phyloP scores from a whole-genome alignment of 805 yeast genomes.

The Ogataea pignaliae region DNA sequence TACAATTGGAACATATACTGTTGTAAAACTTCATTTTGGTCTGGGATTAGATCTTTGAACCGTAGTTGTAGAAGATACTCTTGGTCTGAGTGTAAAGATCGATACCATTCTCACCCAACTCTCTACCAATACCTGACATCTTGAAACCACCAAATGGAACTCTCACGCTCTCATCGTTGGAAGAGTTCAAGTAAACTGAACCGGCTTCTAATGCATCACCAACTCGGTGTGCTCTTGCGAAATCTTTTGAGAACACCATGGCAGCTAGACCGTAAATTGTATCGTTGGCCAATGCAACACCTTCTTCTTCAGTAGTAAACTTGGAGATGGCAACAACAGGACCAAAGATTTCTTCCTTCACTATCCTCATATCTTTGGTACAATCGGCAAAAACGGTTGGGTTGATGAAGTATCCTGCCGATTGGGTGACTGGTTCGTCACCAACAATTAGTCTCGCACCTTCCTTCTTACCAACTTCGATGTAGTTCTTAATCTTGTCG shows the following conservation, averaged over 20 bases:
- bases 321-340: constrained; percentile 73
- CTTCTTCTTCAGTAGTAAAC: constrained; percentile 67
- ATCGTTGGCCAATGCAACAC: constrained; percentile 61
- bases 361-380: constrained; percentile 57
- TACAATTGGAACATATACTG: too few relatives aligned
- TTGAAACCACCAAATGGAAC: constrained; percentile 83
- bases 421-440: constrained; percentile 37
- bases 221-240: constrained; percentile 53
- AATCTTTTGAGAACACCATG: constrained; percentile 68
- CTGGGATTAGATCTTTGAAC: constrained; percentile 14
- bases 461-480: constrained; percentile 41
- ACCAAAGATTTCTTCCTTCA: constrained; percentile 82
- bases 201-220: constrained; percentile 56
- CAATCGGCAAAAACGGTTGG: constrained; percentile 79
- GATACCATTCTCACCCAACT: constrained; percentile 71
- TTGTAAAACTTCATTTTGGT: too few relatives aligned
- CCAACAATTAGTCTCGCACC: constrained; percentile 46
- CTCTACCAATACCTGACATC: constrained; percentile 77
- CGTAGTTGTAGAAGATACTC: constrained; percentile 56
- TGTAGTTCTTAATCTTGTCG: constrained; percentile 45
- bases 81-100: constrained; percentile 68
- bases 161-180: constrained; percentile 58
- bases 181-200: constrained; percentile 64
- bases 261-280: constrained; percentile 80
- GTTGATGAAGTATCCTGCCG: constrained; percentile 59